Percentiles rank a stretch among this genome's conserved stretches.
Evolutionary conservation across 2,329 filamentous ascomycete species (phyloP).

Genomic region (Diaporthe sp.): DNA sequence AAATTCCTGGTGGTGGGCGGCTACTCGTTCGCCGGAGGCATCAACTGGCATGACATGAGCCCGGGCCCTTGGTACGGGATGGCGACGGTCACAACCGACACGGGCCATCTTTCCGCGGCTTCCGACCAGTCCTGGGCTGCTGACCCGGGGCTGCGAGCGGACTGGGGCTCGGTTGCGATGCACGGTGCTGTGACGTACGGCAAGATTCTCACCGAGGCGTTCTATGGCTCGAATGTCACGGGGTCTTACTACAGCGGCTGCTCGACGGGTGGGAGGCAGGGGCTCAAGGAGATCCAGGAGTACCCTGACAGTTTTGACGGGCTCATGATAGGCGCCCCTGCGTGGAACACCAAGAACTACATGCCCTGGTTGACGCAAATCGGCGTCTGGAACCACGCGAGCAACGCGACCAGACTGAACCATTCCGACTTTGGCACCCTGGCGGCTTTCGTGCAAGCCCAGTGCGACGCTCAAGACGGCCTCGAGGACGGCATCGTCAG

Average conservation of each 20-base stretch:
- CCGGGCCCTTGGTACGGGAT: conserved; percentile 55
- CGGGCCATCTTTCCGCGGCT: conserved; percentile 56
- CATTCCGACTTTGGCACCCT: conserved; percentile 58
- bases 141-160: conserved; percentile 50
- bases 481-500: conserved; percentile 64
- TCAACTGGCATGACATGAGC: conserved; percentile 50
- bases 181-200: conserved; percentile 63
- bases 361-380: conserved; percentile 58
- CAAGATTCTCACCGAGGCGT: conserved; percentile 61
- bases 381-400: conserved; percentile 63
- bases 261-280: conserved; percentile 66
- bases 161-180: conserved; percentile 56
- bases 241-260: conserved; percentile 63
- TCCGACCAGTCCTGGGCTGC: conserved; percentile 56
- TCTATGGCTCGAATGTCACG: conserved; percentile 56
- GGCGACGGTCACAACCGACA: conserved; percentile 58
- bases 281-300: conserved; percentile 58
- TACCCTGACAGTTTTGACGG: conserved; percentile 65
- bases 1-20: conserved; percentile 48
- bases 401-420: conserved; percentile 56
- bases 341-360: conserved; percentile 67
- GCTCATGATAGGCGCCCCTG: conserved; percentile 49
- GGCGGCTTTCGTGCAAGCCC: conserved; percentile 57
- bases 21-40: conserved; percentile 48
- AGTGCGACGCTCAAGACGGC: conserved; percentile 66